phyloP scores from a whole-genome alignment of 768 basidiomycete species.

The Leucosporidium scottii region DNA sequence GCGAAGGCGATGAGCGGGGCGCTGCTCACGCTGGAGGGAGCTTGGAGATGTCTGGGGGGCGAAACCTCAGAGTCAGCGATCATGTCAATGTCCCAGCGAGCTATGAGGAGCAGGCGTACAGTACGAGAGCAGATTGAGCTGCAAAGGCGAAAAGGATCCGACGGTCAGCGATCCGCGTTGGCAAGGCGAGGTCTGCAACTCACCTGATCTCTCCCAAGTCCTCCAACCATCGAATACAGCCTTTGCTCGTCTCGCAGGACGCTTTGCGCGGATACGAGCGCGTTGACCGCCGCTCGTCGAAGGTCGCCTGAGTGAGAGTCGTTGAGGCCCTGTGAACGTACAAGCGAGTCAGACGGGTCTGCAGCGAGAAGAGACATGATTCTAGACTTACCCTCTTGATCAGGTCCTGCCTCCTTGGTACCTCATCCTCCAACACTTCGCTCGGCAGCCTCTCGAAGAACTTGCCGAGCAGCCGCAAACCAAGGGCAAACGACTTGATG shows the following conservation, averaged over 20 bases:
- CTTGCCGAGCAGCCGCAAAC: slow-evolving; percentile 24
- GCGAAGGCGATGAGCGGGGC: no score
- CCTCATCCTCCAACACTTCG: slow-evolving; percentile 37
- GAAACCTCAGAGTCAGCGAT: no score
- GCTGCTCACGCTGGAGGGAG: no score
- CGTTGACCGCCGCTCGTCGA: slow-evolving; percentile 22
- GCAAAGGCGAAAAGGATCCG: background rate
- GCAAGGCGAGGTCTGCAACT: no score
- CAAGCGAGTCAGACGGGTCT: no score
- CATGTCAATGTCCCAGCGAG: no score
- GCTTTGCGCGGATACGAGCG: slow-evolving; percentile 27
- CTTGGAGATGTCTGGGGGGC: no score
- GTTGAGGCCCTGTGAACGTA: slow-evolving; percentile 25
- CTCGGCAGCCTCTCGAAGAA: slow-evolving; percentile 29
- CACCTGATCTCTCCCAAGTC: slow-evolving; percentile 28
- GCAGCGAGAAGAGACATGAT: no score
- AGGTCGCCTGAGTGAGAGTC: slow-evolving; percentile 21
- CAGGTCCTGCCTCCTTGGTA: slow-evolving; percentile 15
- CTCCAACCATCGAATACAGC: slow-evolving; percentile 27
- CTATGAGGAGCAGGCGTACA: background rate
- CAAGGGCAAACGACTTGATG: slow-evolving; percentile 25
- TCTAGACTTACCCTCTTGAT: slow-evolving; percentile 25
- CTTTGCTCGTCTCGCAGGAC: slow-evolving; percentile 24
- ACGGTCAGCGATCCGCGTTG: background rate
- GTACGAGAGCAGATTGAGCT: slow-evolving; percentile 23